Evolutionary conservation across 2,329 filamentous ascomycete species (phyloP).

Genomic region (Pseudovirgaria hyperparasitica): DNA sequence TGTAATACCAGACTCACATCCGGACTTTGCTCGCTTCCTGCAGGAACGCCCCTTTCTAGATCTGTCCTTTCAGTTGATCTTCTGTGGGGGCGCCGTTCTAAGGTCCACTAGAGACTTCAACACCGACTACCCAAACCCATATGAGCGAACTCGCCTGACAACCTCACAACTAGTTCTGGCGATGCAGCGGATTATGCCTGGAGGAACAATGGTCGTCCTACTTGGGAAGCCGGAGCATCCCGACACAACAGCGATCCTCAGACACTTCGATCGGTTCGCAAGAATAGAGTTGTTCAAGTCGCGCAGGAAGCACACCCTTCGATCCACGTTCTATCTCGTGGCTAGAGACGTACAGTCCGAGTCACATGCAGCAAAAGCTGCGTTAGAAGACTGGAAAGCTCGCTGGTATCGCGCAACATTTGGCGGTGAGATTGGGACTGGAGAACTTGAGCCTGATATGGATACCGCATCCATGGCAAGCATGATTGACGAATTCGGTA

Average conservation of each 20-base stretch:
- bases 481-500: neutral
- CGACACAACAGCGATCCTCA: conserved; percentile 5
- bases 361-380: neutral
- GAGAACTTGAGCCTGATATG: neutral
- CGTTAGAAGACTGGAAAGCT: neutral
- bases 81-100: conserved; percentile 1
- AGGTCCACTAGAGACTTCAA: conserved; percentile 5
- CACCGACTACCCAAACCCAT: conserved; percentile 12
- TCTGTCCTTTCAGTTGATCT: conserved; percentile 1
- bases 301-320: conserved; percentile 5
- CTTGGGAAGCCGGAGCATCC: conserved; percentile 34
- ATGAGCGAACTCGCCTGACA: conserved; percentile 10
- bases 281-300: conserved; percentile 11
- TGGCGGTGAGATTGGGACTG: neutral
- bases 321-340: conserved; percentile 13
- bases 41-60: conserved; percentile 3
- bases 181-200: conserved; percentile 31
- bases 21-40: conserved; percentile 7
- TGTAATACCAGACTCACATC: conserved; percentile 8
- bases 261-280: conserved; percentile 8
- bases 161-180: conserved; percentile 32
- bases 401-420: conserved; percentile 1
- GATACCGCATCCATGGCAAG: neutral
- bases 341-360: conserved; percentile 4
- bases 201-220: conserved; percentile 39